Percentiles rank a stretch among this genome's conserved stretches.
These are phyloP conservation scores for Cutaneotrichosporon dermatis DNA, from an alignment of 1,284 basidiomycete genomes.

Conservation along the genomic window DNA sequence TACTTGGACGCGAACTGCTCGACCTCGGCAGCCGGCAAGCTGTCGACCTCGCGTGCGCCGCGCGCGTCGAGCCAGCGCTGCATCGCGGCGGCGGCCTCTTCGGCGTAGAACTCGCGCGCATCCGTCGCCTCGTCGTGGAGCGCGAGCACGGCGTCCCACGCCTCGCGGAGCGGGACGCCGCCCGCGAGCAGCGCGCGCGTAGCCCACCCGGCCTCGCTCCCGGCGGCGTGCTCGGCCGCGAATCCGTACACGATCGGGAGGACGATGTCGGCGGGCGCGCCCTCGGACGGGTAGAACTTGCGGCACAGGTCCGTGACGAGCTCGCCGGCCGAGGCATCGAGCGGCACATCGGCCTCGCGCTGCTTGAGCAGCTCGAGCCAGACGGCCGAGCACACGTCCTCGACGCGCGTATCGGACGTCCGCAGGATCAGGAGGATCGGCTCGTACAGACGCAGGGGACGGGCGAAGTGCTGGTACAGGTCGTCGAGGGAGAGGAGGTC, in stretches of 20 bases:
- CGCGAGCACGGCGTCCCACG: slow-evolving; percentile 34
- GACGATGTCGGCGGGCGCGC: slow-evolving; percentile 43
- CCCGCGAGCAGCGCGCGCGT: slow-evolving; percentile 35
- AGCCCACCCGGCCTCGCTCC: slow-evolving; percentile 37
- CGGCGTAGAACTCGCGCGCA: slow-evolving; percentile 38
- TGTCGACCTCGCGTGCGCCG: slow-evolving; percentile 2
- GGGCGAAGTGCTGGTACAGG: slow-evolving; percentile 81
- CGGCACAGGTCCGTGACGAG: slow-evolving; percentile 67
- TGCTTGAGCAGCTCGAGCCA: slow-evolving; percentile 84
- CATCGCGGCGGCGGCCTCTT: slow-evolving; percentile 38
- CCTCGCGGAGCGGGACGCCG: slow-evolving; percentile 34
- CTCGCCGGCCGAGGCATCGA: slow-evolving; percentile 24
- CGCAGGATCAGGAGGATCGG: slow-evolving; percentile 88
- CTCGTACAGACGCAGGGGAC: slow-evolving; percentile 76
- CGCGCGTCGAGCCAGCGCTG: slow-evolving; percentile 21
- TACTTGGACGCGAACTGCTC: slow-evolving; percentile 41
- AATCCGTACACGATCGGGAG: slow-evolving; percentile 35
- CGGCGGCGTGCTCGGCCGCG: slow-evolving; percentile 11
- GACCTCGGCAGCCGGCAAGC: slow-evolving; percentile 25
- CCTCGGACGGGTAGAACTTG: slow-evolving; percentile 84
- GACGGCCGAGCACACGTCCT: slow-evolving; percentile 70
- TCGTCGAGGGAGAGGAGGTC: slow-evolving; percentile 53
- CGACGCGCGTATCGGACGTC: slow-evolving; percentile 86
- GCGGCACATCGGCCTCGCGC: slow-evolving; percentile 46
- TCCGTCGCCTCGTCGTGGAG: slow-evolving; percentile 38